Conservation (phyloP, 139 green algal species). For the Bryopsis sp. region DNA sequence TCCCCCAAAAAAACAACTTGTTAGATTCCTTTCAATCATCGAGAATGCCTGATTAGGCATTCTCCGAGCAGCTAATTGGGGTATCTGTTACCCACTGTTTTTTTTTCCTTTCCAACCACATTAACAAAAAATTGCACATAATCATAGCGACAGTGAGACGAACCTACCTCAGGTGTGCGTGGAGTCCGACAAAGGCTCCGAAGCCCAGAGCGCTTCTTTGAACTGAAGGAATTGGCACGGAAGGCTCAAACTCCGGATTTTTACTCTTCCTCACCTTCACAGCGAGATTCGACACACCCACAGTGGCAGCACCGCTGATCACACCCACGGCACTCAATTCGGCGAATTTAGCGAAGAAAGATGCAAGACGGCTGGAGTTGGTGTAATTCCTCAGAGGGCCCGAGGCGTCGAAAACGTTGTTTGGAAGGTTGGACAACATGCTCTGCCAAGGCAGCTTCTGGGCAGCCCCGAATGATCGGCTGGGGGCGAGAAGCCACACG, state of each 20-base stretch:
- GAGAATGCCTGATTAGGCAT: constrained; percentile 23
- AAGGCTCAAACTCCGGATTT: constrained; percentile 62
- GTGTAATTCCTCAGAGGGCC: constrained; percentile 75
- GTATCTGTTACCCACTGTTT: too few species aligned
- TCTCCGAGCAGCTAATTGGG: constrained; percentile 64
- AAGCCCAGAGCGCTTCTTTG: constrained; percentile 55
- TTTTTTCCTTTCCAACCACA: too few species aligned
- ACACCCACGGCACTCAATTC: constrained; percentile 84
- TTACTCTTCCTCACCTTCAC: constrained; percentile 32
- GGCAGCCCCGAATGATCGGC: constrained; percentile 55
- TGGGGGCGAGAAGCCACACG: constrained; percentile 82
- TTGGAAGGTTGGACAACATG: constrained; percentile 28
- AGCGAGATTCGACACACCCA: constrained; percentile 30
- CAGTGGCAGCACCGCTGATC: constrained; percentile 45
- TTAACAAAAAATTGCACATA: constrained; percentile 84
- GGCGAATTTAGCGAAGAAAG: constrained; percentile 69
- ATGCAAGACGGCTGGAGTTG: constrained; percentile 36
- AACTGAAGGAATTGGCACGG: constrained; percentile 57
- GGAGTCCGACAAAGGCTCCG: constrained; percentile 67
- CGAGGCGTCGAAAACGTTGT: constrained; percentile 35
- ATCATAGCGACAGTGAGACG: constrained; percentile 82
- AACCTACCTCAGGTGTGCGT: constrained; percentile 83
- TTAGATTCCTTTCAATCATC: too few species aligned
- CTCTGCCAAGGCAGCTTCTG: constrained; percentile 66
- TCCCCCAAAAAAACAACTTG: not conserved